These are phyloP conservation scores for Rosa rugosa DNA, from an alignment of 306 rosid genomes.

Conservation along the genomic window DNA sequence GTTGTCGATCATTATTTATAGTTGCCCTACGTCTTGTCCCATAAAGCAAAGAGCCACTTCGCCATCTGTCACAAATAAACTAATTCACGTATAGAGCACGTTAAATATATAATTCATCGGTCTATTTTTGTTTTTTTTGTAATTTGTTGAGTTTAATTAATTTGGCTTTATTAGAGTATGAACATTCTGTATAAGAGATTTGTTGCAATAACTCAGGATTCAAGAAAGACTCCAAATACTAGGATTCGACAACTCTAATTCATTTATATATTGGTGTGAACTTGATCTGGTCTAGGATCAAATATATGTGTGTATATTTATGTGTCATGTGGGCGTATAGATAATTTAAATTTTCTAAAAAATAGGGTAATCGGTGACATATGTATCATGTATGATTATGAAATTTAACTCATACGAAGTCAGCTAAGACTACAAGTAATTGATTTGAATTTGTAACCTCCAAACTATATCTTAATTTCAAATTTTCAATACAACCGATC, in stretches of 20 bases:
- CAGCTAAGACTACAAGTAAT: conserved; percentile 4
- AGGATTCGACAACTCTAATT: background rate
- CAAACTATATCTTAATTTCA: background rate
- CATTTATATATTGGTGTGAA: background rate
- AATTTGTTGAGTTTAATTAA: background rate
- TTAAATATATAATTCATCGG: background rate
- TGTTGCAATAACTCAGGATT: background rate
- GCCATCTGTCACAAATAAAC: background rate
- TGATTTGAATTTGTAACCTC: background rate
- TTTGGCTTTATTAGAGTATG: background rate
- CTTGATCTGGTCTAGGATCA: background rate
- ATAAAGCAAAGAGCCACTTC: background rate
- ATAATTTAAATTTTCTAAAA: background rate
- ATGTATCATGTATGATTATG: background rate
- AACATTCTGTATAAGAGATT: background rate
- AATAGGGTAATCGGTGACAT: background rate
- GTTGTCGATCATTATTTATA: background rate
- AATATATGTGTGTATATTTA: background rate
- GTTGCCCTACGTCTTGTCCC: background rate
- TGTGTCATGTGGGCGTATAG: background rate
- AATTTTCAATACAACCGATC: background rate
- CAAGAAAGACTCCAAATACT: background rate
- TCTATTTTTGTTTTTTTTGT: background rate
- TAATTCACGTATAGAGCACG: background rate
- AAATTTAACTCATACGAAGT: background rate